Conservation (phyloP, 495 filamentous ascomycete species). For the Neurospora sp. region DNA sequence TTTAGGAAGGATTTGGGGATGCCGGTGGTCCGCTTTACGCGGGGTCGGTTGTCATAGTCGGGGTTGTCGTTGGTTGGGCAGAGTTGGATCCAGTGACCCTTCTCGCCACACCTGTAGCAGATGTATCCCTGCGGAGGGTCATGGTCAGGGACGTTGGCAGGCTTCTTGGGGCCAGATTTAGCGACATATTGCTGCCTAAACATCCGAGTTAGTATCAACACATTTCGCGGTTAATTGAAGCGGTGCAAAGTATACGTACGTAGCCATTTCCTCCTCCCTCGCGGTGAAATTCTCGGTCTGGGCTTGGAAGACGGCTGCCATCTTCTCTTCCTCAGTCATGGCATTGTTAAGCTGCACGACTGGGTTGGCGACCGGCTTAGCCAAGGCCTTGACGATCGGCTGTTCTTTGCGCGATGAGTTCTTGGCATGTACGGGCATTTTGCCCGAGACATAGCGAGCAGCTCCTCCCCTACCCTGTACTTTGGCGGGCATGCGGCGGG, state of each 20-base stretch:
- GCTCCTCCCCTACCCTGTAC: slow-evolving; percentile 77
- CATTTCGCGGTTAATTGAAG: background rate
- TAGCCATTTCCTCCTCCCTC: slow-evolving; percentile 84
- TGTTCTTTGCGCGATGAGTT: slow-evolving; percentile 62
- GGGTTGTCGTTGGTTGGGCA: slow-evolving; percentile 98
- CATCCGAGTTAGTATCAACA: slow-evolving; percentile 26
- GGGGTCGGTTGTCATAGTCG: slow-evolving; percentile 79
- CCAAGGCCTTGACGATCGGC: slow-evolving; percentile 35
- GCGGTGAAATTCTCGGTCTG: slow-evolving; percentile 79
- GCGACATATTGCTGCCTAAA: slow-evolving; percentile 43
- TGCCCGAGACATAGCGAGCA: slow-evolving; percentile 91
- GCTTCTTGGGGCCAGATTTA: slow-evolving; percentile 46
- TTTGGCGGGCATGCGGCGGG: slow-evolving; percentile 71
- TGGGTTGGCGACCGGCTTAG: slow-evolving; percentile 45
- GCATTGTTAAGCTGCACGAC: slow-evolving; percentile 54
- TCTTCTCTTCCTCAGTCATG: slow-evolving; percentile 82
- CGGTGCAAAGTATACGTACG: slow-evolving; percentile 49
- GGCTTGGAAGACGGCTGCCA: slow-evolving; percentile 78
- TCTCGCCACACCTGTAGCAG: slow-evolving; percentile 96
- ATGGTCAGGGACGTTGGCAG: slow-evolving; percentile 74
- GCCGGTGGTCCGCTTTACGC: slow-evolving; percentile 89
- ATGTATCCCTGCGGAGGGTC: slow-evolving; percentile 87
- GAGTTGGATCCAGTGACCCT: slow-evolving; percentile 96
- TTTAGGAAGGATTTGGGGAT: slow-evolving; percentile 90
- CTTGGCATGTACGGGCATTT: slow-evolving; percentile 86